These are phyloP conservation scores for Daldinia sp. DNA, from an alignment of 2,329 filamentous ascomycete species.

Conservation along the genomic window DNA sequence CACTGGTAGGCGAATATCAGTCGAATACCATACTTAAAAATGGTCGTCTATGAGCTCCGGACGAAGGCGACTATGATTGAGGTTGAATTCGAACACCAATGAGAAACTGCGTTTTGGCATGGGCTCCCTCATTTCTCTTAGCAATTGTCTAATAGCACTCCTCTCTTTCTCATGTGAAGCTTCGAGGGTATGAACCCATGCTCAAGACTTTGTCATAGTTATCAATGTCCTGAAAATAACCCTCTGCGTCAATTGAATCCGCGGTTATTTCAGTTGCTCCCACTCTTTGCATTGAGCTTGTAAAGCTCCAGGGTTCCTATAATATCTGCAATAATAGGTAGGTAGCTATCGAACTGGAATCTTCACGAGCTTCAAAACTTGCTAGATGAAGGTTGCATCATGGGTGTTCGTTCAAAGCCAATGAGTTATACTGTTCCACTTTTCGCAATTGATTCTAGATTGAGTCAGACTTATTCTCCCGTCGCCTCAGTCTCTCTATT, in stretches of 20 bases:
- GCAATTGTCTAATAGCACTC: slow-evolving; percentile 4
- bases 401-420: neutral
- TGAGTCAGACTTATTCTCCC: neutral
- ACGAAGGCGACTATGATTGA: neutral
- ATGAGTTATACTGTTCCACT: neutral
- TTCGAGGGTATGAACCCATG: neutral
- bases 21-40: neutral
- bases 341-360: neutral
- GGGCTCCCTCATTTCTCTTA: neutral
- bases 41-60: neutral
- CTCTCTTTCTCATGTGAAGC: neutral
- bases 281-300: neutral
- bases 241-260: neutral
- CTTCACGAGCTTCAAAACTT: neutral
- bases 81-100: neutral
- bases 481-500: neutral
- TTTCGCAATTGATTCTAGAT: neutral
- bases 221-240: neutral
- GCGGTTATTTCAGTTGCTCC: too few relatives aligned
- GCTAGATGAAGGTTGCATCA: neutral
- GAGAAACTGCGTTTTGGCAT: neutral
- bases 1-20: neutral
- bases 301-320: neutral
- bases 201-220: neutral
- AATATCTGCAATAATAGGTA: neutral